Evolutionary conservation across 2,329 filamentous ascomycete genomes (phyloP), one percentile per base, ranked within the genome.

Genomic region (Epichloe gansuensis): DNA sequence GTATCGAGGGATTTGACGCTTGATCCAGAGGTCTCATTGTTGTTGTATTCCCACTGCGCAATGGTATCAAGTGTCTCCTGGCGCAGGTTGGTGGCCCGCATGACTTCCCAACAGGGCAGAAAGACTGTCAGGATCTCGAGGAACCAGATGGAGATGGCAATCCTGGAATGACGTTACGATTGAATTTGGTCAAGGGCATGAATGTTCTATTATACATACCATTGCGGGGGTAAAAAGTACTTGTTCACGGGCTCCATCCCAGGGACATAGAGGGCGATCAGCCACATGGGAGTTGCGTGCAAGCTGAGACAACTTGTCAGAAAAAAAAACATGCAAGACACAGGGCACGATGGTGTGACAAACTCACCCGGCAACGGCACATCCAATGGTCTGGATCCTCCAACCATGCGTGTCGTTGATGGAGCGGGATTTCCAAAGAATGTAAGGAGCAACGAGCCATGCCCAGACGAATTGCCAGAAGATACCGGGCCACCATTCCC

Each of bases 401-500:
- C 82, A 86, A 48, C 81, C 77, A 57, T 82, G 77, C 2, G 80
- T 81, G 58, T 86, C 82, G 34, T 72, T 71, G 55, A 86, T 81
- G n/a, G 73, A 67, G 34, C 81, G 73, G 42, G 81, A 77, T 57
- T 75, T 73, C 73, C 76, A 84, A 2, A 85, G 46, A 23, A 55
- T 17, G n/a, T 38, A 52, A 4, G 53, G 53, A 11, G 53, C 53
- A 2, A 78, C 75, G 25, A 80, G 60, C 74, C 77, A 82, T 5
- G 78, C 72, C 80, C 79, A 84, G 54, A 78, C 63, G 45, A 81
- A 70, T 57, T 82, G 81, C 80, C 80, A 84, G 25, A 81, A 65
- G 39, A 80, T 72, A 0, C 76, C 78, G 2, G 78, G 78, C 67
- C 78, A 75, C 82, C 83, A 87, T 68, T 86, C 83, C 72, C 76